phyloP scores from a whole-genome alignment of 805 yeast species.

The Ogataea sp. region DNA sequence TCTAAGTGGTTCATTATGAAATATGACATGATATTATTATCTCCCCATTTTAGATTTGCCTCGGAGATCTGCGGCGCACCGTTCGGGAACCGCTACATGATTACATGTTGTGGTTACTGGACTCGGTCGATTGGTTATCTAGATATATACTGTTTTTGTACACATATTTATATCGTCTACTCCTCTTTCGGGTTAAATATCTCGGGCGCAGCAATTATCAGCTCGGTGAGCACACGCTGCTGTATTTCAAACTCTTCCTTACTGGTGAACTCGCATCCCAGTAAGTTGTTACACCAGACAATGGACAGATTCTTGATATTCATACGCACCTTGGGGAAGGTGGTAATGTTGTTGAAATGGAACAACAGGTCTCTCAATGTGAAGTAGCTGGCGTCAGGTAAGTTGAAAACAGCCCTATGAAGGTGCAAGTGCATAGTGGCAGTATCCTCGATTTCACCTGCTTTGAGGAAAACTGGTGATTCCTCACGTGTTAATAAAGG shows the following conservation, averaged over 20 bases:
- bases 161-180: too few relatives aligned
- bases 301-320: slow-evolving; percentile 71
- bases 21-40: too few relatives aligned
- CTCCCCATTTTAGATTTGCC: too few relatives aligned
- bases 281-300: slow-evolving; percentile 91
- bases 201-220: slow-evolving; percentile 75
- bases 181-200: slow-evolving; percentile 39
- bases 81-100: too few relatives aligned
- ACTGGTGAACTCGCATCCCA: slow-evolving; percentile 57
- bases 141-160: too few relatives aligned
- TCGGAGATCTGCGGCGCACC: too few relatives aligned
- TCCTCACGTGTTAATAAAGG: slow-evolving; percentile 67
- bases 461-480: slow-evolving; percentile 55
- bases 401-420: slow-evolving; percentile 79
- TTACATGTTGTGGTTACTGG: too few relatives aligned
- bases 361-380: slow-evolving; percentile 78
- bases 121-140: too few relatives aligned
- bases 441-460: slow-evolving; percentile 59
- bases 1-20: too few relatives aligned
- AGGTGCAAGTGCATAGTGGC: slow-evolving; percentile 57
- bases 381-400: slow-evolving; percentile 94
- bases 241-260: slow-evolving; percentile 34
- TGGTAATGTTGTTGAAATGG: slow-evolving; percentile 44
- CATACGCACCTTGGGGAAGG: slow-evolving; percentile 68
- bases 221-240: slow-evolving; percentile 72